Evolutionary conservation across 768 basidiomycete genomes (phyloP).

Genomic region (Hydnomerulius pinastri): DNA sequence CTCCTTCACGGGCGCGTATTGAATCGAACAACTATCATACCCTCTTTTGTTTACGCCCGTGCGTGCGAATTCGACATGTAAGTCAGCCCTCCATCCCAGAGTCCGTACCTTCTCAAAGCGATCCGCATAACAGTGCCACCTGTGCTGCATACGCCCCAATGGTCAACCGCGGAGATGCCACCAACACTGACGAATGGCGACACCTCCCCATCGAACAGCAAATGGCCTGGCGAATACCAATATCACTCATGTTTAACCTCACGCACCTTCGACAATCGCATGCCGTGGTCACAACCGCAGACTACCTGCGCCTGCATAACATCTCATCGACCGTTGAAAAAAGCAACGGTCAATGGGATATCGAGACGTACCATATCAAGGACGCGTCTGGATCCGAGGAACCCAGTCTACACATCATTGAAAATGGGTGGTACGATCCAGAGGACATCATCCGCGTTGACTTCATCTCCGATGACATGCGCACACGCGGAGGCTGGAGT

Average conservation of each 20-base stretch:
- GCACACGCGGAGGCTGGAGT: slow-evolving; percentile 33
- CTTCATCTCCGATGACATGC: slow-evolving; percentile 32
- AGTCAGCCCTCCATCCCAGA: not conserved
- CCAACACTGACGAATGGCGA: slow-evolving; percentile 42
- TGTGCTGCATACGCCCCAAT: slow-evolving; percentile 44
- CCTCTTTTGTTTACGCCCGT: slow-evolving; percentile 49
- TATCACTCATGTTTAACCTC: slow-evolving; percentile 45
- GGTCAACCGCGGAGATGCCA: slow-evolving; percentile 48
- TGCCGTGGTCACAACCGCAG: slow-evolving; percentile 40
- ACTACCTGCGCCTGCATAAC: slow-evolving; percentile 44
- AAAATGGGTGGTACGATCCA: slow-evolving; percentile 42
- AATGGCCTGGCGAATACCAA: slow-evolving; percentile 38
- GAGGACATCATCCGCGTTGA: slow-evolving; percentile 38
- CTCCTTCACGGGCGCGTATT: slow-evolving; percentile 44
- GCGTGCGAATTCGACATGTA: slow-evolving; percentile 41
- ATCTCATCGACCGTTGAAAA: slow-evolving; percentile 35
- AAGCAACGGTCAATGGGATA: slow-evolving; percentile 39
- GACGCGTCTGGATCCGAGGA: slow-evolving; percentile 11
- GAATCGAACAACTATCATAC: slow-evolving; percentile 45
- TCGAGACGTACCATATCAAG: slow-evolving; percentile 33
- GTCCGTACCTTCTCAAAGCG: not conserved
- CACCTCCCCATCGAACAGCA: slow-evolving; percentile 37
- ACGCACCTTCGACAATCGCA: slow-evolving; percentile 38
- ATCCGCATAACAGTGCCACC: slow-evolving; percentile 23
- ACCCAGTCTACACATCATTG: slow-evolving; percentile 35